Conservation (phyloP, 2,329 filamentous ascomycete species). For the Colletotrichum sp. region DNA sequence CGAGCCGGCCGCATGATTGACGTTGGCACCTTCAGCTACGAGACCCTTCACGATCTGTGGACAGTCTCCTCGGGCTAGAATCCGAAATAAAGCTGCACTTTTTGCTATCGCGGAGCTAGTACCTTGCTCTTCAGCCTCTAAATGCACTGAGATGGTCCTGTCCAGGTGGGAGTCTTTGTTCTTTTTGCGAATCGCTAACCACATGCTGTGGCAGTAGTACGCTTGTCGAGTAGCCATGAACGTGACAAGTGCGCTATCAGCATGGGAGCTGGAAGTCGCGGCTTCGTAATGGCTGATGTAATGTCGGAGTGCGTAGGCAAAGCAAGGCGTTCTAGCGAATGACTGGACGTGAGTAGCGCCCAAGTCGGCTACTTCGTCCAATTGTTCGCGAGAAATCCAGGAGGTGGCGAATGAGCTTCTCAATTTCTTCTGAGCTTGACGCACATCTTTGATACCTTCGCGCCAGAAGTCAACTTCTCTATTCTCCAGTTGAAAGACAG, state of each 20-base stretch:
- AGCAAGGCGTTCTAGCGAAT: not conserved
- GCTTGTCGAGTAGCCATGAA: not conserved
- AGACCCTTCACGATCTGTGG: not conserved
- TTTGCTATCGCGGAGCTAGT: accelerated
- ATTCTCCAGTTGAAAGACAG: not conserved
- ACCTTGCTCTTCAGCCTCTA: accelerated
- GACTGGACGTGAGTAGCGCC: accelerated
- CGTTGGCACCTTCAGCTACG: accelerated
- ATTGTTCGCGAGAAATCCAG: too few species aligned
- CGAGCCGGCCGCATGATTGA: not conserved
- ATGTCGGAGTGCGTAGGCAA: not conserved
- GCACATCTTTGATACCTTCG: accelerated
- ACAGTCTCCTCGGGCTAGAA: accelerated
- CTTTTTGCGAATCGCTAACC: accelerated
- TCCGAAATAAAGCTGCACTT: accelerated
- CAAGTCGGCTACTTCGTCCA: too few species aligned
- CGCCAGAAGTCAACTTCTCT: accelerated
- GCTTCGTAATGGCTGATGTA: not conserved
- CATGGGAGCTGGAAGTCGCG: accelerated
- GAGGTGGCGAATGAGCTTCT: not conserved
- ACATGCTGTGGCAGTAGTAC: not conserved
- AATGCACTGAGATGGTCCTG: not conserved
- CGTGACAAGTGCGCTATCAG: accelerated
- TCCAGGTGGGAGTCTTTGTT: not conserved
- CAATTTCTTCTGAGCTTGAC: not conserved